These are phyloP conservation scores for Penicillium brevicompactum DNA, from an alignment of 2,329 filamentous ascomycete genomes.

Conservation along the genomic window DNA sequence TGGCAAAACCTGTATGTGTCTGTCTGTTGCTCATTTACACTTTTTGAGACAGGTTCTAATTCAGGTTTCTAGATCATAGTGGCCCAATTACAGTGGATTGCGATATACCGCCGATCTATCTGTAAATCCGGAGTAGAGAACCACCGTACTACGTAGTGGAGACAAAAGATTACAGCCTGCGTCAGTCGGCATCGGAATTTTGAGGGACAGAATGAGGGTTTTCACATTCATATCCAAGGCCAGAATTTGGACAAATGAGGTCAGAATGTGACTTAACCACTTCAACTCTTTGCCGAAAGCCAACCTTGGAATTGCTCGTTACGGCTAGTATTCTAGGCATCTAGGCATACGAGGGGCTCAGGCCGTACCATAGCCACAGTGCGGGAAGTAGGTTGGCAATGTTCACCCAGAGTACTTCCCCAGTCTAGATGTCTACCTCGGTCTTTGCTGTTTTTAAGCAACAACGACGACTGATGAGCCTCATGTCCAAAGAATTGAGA, in stretches of 20 bases:
- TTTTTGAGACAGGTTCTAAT: neutral
- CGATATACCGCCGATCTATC: neutral
- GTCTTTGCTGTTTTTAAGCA: too few relatives aligned
- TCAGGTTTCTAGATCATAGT: neutral
- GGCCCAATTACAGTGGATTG: neutral
- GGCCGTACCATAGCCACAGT: neutral
- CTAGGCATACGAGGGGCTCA: conserved; percentile 3
- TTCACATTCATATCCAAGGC: neutral
- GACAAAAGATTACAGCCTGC: neutral
- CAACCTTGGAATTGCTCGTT: neutral
- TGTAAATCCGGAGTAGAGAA: neutral
- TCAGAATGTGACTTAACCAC: neutral
- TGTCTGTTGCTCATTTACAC: neutral
- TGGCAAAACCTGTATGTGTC: neutral
- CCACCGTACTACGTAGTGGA: neutral
- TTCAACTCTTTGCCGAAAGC: neutral
- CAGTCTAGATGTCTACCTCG: too few relatives aligned
- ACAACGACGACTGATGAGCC: too few relatives aligned
- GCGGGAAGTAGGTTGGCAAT: neutral
- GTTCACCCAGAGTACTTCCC: too few relatives aligned
- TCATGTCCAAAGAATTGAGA: too few relatives aligned
- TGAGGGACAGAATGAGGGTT: neutral
- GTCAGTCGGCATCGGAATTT: neutral
- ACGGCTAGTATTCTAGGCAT: neutral
- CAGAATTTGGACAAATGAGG: neutral